Evolutionary conservation across 257 asterid species (phyloP), one percentile per base, ranked within the genome.

Genomic region (Fraxinus quadrangulata): DNA sequence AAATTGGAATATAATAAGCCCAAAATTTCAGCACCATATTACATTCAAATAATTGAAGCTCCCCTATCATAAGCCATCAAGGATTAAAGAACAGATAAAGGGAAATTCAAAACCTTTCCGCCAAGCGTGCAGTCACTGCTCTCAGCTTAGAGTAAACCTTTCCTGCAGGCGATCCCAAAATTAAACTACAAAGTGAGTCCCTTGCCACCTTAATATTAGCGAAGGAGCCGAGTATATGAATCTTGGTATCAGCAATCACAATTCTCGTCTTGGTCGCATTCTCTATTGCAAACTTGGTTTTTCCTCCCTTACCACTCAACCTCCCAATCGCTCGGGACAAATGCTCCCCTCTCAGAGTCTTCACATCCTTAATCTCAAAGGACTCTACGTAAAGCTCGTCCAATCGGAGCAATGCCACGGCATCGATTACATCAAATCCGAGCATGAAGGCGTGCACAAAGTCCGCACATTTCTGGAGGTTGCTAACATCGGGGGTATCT

Each of bases 281-380:
- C 83, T 94, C 97, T 19, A 94, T 94, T 0, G 98, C 94, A 36
- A 92, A 92, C 80, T 92, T 94, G 0, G 97, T 92, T 78, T 82
- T 88, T 6, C 98, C 98, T 6, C 98, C 98, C 76, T 94, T 94
- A n/a, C 98, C 98, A 1, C 97, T 90, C 77, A 94, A 73, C 67
- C 98, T 83, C 26, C 98, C 97, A 6, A 94, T 92, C 10, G 97
- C 98, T 28, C 97, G 78, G 0, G 97, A 94, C 79, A 94, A 76
- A 73, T 94, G 98, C 78, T 94, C 98, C 33, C 98, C 98, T 68
- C 81, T 86, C 78, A 94, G 49, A 0, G 97, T 94, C 86, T 94
- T 92, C 75, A 94, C 97, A 61, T 94, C 98, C 89, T 94, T 94
- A 28, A 92, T 92, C 85, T 94, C 98, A 5, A 94, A 94, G 0